These are phyloP conservation scores for Panellus pusillus DNA, from an alignment of 768 basidiomycete genomes.

Conservation along the genomic window DNA sequence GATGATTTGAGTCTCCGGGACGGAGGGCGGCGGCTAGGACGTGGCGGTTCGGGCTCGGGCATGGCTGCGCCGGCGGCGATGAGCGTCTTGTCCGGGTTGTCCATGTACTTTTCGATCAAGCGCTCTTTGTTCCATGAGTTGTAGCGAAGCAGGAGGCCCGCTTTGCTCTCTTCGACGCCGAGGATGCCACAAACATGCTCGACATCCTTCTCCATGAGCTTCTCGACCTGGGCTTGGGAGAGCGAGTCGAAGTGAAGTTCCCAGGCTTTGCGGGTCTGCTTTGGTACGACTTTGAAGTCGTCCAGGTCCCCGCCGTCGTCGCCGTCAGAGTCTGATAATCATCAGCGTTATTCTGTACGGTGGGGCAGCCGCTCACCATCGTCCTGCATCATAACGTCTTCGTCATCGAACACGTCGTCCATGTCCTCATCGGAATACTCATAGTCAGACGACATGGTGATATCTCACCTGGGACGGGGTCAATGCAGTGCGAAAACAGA, in stretches of 20 bases:
- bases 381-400: slow-evolving; percentile 17
- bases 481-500: not conserved
- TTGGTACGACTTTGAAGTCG: slow-evolving; percentile 59
- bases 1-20: slow-evolving; percentile 26
- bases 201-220: slow-evolving; percentile 73
- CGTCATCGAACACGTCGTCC: slow-evolving; percentile 22
- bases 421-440: slow-evolving; percentile 20
- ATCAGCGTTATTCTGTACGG: not conserved
- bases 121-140: slow-evolving; percentile 96
- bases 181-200: slow-evolving; percentile 88
- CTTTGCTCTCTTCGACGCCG: slow-evolving; percentile 82
- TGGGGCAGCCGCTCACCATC: slow-evolving; percentile 23
- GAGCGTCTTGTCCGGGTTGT: slow-evolving; percentile 72
- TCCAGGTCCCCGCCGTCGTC: slow-evolving; percentile 76
- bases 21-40: slow-evolving; percentile 32
- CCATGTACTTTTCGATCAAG: slow-evolving; percentile 96
- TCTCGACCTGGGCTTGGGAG: slow-evolving; percentile 70
- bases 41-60: slow-evolving; percentile 41
- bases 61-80: slow-evolving; percentile 68
- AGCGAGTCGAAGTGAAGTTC: slow-evolving; percentile 83
- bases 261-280: slow-evolving; percentile 67
- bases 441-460: slow-evolving; percentile 21
- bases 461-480: not conserved
- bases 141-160: slow-evolving; percentile 77
- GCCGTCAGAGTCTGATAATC: slow-evolving; percentile 18